Evolutionary conservation across 768 basidiomycete species (phyloP).

Genomic region (Nidula microcarpa): DNA sequence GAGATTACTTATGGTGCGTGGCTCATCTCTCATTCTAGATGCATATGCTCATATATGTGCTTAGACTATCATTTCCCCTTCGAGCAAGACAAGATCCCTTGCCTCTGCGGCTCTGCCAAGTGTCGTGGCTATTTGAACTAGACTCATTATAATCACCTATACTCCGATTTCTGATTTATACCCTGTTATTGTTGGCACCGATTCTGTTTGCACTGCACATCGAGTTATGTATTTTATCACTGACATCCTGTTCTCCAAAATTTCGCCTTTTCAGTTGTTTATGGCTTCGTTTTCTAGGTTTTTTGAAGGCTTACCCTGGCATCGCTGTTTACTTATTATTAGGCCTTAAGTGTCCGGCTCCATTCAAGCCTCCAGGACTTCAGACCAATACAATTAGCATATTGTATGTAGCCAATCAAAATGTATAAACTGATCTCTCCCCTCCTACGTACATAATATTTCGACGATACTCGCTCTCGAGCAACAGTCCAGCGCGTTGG

Average conservation of each 20-base stretch:
- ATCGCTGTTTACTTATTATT: too few species aligned
- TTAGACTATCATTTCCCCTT: constrained; percentile 98
- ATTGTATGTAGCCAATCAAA: too few species aligned
- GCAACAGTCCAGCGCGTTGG: too few species aligned
- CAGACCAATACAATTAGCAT: too few species aligned
- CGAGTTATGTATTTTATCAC: constrained; percentile 13
- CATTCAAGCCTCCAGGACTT: too few species aligned
- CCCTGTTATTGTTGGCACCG: constrained; percentile 10
- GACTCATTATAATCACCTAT: constrained; percentile 30
- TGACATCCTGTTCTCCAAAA: constrained; percentile 2
- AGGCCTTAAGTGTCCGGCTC: too few species aligned
- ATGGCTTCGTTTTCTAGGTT: not conserved
- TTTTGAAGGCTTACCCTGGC: not conserved
- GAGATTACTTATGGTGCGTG: constrained; percentile 93
- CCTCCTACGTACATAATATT: too few species aligned
- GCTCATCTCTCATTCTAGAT: constrained; percentile 1
- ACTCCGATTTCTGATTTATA: constrained; percentile 11
- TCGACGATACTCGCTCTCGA: too few species aligned
- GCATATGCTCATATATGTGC: not conserved
- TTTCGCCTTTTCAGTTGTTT: not conserved
- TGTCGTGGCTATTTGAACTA: constrained; percentile 97
- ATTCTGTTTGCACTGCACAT: constrained; percentile 10
- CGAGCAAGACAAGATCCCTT: constrained; percentile 96
- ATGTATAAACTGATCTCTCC: too few species aligned
- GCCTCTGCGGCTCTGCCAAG: constrained; percentile 84